These are phyloP conservation scores for Hymenoscyphus albidus DNA, from an alignment of 2,329 filamentous ascomycete species.

Conservation along the genomic window DNA sequence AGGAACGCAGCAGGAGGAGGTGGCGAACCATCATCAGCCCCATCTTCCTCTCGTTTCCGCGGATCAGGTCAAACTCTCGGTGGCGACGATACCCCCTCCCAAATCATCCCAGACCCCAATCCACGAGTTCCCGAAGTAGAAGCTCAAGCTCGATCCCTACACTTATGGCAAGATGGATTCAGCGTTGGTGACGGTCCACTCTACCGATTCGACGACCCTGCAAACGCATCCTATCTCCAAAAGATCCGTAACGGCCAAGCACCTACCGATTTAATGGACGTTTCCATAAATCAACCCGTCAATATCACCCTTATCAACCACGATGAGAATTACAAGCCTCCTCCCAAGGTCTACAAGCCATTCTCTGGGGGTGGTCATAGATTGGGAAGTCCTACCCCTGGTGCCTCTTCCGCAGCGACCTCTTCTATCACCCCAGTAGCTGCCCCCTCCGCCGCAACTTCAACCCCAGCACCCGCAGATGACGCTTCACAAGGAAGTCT, in stretches of 20 bases:
- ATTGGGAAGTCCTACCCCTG: slow-evolving; percentile 73
- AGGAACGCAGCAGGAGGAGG: slow-evolving; percentile 55
- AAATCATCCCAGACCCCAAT: slow-evolving; percentile 60
- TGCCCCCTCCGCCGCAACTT: slow-evolving; percentile 33
- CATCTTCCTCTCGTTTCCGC: slow-evolving; percentile 54
- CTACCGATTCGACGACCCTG: slow-evolving; percentile 73
- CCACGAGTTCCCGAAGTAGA: slow-evolving; percentile 31
- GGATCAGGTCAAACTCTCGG: slow-evolving; percentile 74
- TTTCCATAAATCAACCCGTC: slow-evolving; percentile 68
- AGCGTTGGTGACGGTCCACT: slow-evolving; percentile 79
- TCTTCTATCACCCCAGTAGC: slow-evolving; percentile 37
- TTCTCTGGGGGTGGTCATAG: slow-evolving; percentile 70
- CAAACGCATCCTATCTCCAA: slow-evolving; percentile 65
- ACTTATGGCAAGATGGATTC: slow-evolving; percentile 81
- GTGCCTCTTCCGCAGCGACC: slow-evolving; percentile 44
- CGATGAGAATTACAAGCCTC: slow-evolving; percentile 67
- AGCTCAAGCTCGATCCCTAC: slow-evolving; percentile 63
- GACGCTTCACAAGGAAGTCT: slow-evolving; percentile 66
- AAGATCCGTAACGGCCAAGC: slow-evolving; percentile 76
- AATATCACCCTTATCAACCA: slow-evolving; percentile 73
- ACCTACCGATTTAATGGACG: slow-evolving; percentile 73
- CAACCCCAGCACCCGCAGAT: slow-evolving; percentile 44
- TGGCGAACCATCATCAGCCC: slow-evolving; percentile 46
- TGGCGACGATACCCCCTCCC: slow-evolving; percentile 70
- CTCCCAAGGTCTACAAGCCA: slow-evolving; percentile 72